Evolutionary conservation across 2,329 filamentous ascomycete genomes (phyloP).

Genomic region (Pseudogymnoascus pannorum): DNA sequence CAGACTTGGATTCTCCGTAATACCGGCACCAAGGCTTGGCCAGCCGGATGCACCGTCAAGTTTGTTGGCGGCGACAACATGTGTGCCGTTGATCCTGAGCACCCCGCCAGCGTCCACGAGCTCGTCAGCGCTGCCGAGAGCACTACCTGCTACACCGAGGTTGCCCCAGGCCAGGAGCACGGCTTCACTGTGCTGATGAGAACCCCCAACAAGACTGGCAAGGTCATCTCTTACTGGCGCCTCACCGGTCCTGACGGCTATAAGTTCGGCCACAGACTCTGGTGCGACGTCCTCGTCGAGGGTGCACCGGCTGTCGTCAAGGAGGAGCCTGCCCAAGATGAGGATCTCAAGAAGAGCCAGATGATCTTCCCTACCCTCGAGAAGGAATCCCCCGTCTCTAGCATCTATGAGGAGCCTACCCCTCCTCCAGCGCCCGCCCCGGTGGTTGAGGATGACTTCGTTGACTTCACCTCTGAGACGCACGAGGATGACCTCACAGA

Average conservation of each 20-base stretch:
- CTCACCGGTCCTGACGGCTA: conserved; percentile 72
- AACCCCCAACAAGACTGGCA: conserved; percentile 68
- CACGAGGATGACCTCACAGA: conserved; percentile 53
- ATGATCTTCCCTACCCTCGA: conserved; percentile 98
- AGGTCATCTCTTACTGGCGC: conserved; percentile 93
- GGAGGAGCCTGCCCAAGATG: conserved; percentile 27
- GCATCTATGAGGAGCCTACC: conserved; percentile 58
- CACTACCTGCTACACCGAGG: conserved; percentile 61
- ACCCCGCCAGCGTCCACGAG: conserved; percentile 69
- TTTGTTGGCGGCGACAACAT: conserved; percentile 95
- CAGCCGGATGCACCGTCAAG: conserved; percentile 79
- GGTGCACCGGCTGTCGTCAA: conserved; percentile 26
- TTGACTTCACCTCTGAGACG: conserved; percentile 44
- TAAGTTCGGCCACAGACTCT: conserved; percentile 87
- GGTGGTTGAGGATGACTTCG: conserved; percentile 40
- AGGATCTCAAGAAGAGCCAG: conserved; percentile 42
- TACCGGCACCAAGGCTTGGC: conserved; percentile 72
- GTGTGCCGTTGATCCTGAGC: conserved; percentile 77
- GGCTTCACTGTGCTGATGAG: conserved; percentile 81
- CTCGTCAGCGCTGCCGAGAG: conserved; percentile 76
- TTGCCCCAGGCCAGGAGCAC: conserved; percentile 67
- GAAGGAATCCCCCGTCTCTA: conserved; percentile 80
- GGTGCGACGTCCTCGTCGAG: conserved; percentile 81
- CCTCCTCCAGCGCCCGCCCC: conserved; percentile 32
- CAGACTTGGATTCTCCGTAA: conserved; percentile 93